Conservation (phyloP, 139 green algal species). For the Astrephomene gubernaculifera region DNA sequence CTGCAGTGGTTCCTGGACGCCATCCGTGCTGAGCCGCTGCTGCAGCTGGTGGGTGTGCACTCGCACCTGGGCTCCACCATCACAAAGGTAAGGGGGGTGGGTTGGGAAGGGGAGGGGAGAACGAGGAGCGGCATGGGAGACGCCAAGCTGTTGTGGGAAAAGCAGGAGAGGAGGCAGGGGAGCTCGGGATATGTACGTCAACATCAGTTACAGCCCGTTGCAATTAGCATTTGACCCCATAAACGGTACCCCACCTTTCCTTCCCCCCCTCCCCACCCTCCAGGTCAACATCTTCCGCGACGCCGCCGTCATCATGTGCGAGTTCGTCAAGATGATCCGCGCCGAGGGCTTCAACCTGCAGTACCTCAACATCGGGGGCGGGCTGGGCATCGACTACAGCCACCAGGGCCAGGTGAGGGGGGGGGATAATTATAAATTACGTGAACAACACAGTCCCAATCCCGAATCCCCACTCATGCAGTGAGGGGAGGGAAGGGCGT, state of each 20-base stretch:
- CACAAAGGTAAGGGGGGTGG: constrained; percentile 77
- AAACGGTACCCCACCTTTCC: too few species aligned
- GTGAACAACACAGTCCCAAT: too few species aligned
- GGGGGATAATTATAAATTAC: too few species aligned
- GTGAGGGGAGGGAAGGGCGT: too few species aligned
- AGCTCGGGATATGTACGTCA: too few species aligned
- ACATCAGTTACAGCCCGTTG: too few species aligned
- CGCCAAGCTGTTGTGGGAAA: too few species aligned
- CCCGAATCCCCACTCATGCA: too few species aligned
- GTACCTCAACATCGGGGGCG: constrained; percentile 98
- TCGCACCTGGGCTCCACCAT: constrained; percentile 97
- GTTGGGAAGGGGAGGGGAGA: neutral
- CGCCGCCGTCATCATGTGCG: constrained; percentile 93
- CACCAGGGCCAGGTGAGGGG: constrained; percentile 62
- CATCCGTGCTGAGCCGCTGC: constrained; percentile 79
- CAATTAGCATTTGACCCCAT: too few species aligned
- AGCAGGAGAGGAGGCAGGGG: too few species aligned
- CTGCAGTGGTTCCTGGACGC: constrained; percentile 86
- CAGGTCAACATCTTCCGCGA: constrained; percentile 97
- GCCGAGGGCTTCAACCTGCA: constrained; percentile 91
- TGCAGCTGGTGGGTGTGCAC: constrained; percentile 95
- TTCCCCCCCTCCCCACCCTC: neutral
- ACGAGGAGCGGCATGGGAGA: too few species aligned
- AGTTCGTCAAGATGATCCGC: constrained; percentile 91
- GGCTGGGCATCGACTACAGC: constrained; percentile 96